phyloP scores from a whole-genome alignment of 345 rosid genomes.

The Lepidium sativum region DNA sequence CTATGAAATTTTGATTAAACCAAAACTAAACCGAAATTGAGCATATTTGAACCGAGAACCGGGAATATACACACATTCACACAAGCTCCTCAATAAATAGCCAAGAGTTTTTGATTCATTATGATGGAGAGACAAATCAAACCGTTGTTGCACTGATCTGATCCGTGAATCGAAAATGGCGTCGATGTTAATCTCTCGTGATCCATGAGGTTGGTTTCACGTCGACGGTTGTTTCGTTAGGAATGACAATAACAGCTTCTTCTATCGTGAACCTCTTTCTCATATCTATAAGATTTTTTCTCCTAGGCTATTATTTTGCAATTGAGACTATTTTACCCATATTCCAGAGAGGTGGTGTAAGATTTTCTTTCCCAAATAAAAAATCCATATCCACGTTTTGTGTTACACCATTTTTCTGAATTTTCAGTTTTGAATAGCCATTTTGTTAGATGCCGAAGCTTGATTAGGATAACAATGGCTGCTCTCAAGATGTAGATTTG shows the following conservation, averaged over 20 bases:
- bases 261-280: conserved; percentile 20
- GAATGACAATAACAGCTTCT: conserved; percentile 43
- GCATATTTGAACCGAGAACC: neutral
- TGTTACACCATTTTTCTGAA: no score
- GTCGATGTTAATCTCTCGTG: conserved; percentile 9
- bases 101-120: neutral
- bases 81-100: neutral
- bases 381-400: no score
- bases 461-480: no score
- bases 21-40: neutral
- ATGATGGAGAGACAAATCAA: neutral
- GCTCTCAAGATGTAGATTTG: no score
- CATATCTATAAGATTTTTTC: no score
- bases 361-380: no score
- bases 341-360: no score
- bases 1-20: neutral
- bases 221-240: conserved; percentile 44
- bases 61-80: neutral
- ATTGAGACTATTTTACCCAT: no score
- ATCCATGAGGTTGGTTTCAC: conserved; percentile 42
- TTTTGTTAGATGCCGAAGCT: no score
- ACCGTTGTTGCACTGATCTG: neutral
- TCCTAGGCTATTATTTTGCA: no score
- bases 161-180: conserved; percentile 12
- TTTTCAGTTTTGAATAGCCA: no score